phyloP scores from a whole-genome alignment of 2,329 filamentous ascomycete species.

The Huntiella savannae region DNA sequence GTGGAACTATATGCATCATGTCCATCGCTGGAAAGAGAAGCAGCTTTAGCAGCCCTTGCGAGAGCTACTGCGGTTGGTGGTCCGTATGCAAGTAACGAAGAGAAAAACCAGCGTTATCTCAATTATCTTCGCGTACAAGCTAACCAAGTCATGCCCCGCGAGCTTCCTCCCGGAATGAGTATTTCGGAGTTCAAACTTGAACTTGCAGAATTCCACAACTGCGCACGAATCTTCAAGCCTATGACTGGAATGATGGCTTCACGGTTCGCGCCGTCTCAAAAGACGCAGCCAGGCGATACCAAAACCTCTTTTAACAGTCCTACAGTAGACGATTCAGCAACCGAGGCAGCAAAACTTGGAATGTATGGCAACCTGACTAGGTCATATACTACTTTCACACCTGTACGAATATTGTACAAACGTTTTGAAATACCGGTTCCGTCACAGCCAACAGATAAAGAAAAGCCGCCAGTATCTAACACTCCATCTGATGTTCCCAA shows the following conservation, averaged over 20 bases:
- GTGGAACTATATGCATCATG: slow-evolving; percentile 30
- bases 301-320: slow-evolving; percentile 14
- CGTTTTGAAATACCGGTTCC: slow-evolving; percentile 77
- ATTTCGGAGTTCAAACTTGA: slow-evolving; percentile 54
- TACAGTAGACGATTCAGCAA: slow-evolving; percentile 45
- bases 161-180: slow-evolving; percentile 21
- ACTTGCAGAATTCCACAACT: slow-evolving; percentile 51
- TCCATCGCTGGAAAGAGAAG: slow-evolving; percentile 45
- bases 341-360: slow-evolving; percentile 69
- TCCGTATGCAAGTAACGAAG: slow-evolving; percentile 68
- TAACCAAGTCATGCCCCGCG: slow-evolving; percentile 20
- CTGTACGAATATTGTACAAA: slow-evolving; percentile 76
- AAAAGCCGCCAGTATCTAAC: not conserved
- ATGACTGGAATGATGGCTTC: slow-evolving; percentile 86
- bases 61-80: slow-evolving; percentile 46
- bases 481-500: not conserved
- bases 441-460: slow-evolving; percentile 23
- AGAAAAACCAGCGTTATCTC: slow-evolving; percentile 64
- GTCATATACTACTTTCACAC: slow-evolving; percentile 51
- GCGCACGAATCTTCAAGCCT: slow-evolving; percentile 63
- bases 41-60: slow-evolving; percentile 48
- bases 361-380: slow-evolving; percentile 90
- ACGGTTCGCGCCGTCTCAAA: slow-evolving; percentile 55
- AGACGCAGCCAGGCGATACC: slow-evolving; percentile 13
- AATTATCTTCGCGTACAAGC: slow-evolving; percentile 47